Percentiles rank a stretch among this genome's conserved stretches.
Conservation (phyloP, 2,329 filamentous ascomycete genomes). For the Fusarium sp. region DNA sequence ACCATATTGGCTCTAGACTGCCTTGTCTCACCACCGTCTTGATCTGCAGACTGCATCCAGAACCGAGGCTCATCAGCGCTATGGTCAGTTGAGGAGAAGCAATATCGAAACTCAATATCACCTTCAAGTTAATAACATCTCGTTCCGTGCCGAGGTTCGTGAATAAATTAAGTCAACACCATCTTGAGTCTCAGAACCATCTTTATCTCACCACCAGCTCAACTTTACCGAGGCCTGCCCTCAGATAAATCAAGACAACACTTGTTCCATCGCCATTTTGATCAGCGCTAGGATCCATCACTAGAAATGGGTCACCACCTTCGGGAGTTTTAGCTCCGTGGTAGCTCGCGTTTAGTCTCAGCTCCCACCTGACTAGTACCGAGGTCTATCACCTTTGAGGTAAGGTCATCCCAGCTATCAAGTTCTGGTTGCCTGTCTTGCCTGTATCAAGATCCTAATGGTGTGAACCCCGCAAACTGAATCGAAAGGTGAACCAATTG, state of each 20-base stretch:
- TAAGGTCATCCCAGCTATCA: background rate
- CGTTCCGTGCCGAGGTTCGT: background rate
- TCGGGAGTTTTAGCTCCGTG: background rate
- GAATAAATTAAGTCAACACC: background rate
- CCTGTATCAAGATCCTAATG: background rate
- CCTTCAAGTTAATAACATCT: background rate
- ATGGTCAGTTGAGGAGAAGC: background rate
- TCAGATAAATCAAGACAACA: background rate
- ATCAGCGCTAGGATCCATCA: background rate
- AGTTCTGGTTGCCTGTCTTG: background rate
- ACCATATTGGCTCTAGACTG: background rate
- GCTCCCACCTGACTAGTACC: background rate
- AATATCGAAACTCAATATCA: background rate
- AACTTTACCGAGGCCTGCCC: background rate
- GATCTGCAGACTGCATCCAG: background rate
- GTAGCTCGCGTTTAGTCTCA: background rate
- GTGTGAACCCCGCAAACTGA: conserved; percentile 1
- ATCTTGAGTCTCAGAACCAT: background rate
- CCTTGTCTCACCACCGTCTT: background rate
- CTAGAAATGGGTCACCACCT: background rate
- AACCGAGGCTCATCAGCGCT: background rate
- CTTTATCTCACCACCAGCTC: background rate
- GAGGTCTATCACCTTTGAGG: conserved; percentile 1
- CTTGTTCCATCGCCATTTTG: background rate
- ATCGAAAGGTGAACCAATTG: background rate